Base-by-base conservation (phyloP, 2,329 filamentous ascomycete species). In the Scortechinia acanthostroma region DNA sequence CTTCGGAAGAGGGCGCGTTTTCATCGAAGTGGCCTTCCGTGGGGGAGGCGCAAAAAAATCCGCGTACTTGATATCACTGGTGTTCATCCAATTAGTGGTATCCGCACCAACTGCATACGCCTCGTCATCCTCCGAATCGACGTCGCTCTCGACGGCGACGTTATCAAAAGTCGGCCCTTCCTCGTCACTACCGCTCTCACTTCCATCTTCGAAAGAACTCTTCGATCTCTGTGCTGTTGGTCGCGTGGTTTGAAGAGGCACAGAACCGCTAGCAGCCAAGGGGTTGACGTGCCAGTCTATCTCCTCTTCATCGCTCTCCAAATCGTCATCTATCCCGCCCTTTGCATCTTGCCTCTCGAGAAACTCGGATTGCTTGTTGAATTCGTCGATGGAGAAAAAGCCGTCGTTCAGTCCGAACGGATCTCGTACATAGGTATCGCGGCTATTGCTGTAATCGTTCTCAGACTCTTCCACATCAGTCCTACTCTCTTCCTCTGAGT, bases 361-460 rank as follows among this genome's bases (percentile, higher is more conserved):
- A 47, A 79, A 71, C 46, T 80, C 76, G 1, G 77, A 74, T 51
- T 80, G 74, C 50, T 70, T 74, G 60, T 84, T 84, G 65, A 84
- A 84, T 49, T 82, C 72, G 50, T 84, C 80, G 47, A 84, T 83
- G 3, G 77, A 82, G 58, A 84, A 84, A 61, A 84, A 84, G 16
- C 77, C 78, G 53, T 84, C 80, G 55, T 84, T 83, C 25, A 84
- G 64, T 2, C 77, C 76, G 51, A 78, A 69, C 22, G 66, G 71
- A 54, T 84, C 80, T 45, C 69, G 63, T 4, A 70, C 57, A 47
- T 75, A 78, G 4, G 25, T 30, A n/a, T 30, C 25, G 25, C n/a
- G 25, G n/a, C n/a, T n/a, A 10, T 30, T 30, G n/a, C 25, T 30
- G 10, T 30, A 10, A 30, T 30, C 35, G 17, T 13, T 15, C 17